A percentile compares a stretch with the other conserved stretches of the same genome.
phyloP scores from a whole-genome alignment of 2,329 filamentous ascomycete species.

The Dactylonectria macrodidyma region DNA sequence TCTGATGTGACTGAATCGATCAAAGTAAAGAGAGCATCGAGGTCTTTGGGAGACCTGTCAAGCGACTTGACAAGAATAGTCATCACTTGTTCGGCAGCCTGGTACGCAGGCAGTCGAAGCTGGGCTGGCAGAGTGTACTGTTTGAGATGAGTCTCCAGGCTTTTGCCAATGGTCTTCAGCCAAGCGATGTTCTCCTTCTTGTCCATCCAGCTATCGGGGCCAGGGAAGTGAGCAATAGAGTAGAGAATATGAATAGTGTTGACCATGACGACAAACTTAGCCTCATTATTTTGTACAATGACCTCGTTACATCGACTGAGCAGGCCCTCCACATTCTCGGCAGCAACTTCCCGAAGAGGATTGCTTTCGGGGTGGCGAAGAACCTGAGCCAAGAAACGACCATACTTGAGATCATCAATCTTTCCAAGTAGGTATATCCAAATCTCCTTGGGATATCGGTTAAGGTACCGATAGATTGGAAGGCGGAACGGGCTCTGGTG shows the following conservation, averaged over 20 bases:
- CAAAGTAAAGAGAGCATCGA: conserved; percentile 88
- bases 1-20: conserved; percentile 88
- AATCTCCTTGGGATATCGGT: conserved; percentile 90
- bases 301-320: conserved; percentile 77
- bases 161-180: conserved; percentile 79
- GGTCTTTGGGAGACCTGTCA: conserved; percentile 79
- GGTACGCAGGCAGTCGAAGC: conserved; percentile 87
- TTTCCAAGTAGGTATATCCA: conserved; percentile 85
- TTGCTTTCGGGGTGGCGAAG: conserved; percentile 82
- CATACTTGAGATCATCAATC: conserved; percentile 88
- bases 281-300: conserved; percentile 77
- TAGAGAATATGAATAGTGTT: conserved; percentile 91
- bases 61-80: conserved; percentile 87
- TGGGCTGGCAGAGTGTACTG: conserved; percentile 78
- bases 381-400: conserved; percentile 91
- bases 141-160: conserved; percentile 82
- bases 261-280: conserved; percentile 78
- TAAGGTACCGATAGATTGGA: conserved; percentile 93
- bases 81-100: conserved; percentile 91
- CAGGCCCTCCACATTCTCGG: conserved; percentile 80
- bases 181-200: conserved; percentile 73
- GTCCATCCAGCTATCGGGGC: conserved; percentile 80
- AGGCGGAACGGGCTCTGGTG: conserved; percentile 92
- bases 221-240: conserved; percentile 79
- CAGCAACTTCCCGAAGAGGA: conserved; percentile 81